Conservation (phyloP, 768 basidiomycete genomes). For the Austroboletus festivus region DNA sequence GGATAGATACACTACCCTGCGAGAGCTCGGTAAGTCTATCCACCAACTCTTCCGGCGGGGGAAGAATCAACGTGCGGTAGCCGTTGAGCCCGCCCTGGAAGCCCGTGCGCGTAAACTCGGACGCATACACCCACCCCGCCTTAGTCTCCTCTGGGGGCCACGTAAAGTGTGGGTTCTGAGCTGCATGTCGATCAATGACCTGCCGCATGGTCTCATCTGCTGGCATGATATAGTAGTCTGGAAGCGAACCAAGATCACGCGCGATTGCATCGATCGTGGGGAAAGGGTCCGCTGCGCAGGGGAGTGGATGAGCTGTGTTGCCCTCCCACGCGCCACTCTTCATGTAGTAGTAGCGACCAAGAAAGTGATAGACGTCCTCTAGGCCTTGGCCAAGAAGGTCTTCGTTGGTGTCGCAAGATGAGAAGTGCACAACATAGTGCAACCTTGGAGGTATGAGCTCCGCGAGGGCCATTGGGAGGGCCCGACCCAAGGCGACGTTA, state of each 20-base stretch:
- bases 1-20: conserved; percentile 45
- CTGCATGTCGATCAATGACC: conserved; percentile 36
- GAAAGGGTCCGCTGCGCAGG: conserved; percentile 23
- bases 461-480: conserved; percentile 29
- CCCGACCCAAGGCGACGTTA: conserved; percentile 10
- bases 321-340: conserved; percentile 55
- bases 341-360: conserved; percentile 37
- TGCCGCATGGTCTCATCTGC: conserved; percentile 51
- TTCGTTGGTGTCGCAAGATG: conserved; percentile 42
- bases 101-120: conserved; percentile 49
- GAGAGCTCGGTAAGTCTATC: conserved; percentile 45
- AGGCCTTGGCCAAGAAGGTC: conserved; percentile 35
- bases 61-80: conserved; percentile 40
- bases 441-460: conserved; percentile 50
- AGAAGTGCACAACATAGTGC: conserved; percentile 54
- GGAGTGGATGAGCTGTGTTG: conserved; percentile 41
- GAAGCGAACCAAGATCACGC: conserved; percentile 40
- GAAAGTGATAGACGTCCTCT: conserved; percentile 23
- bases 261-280: conserved; percentile 25
- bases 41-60: conserved; percentile 34
- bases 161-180: conserved; percentile 20
- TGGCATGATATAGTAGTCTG: conserved; percentile 63
- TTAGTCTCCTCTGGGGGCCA: conserved; percentile 55
- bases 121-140: conserved; percentile 39
- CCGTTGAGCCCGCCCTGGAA: conserved; percentile 64